Conservation (phyloP, 2,329 filamentous ascomycete species). For the Trichophyton mentagrophytes region DNA sequence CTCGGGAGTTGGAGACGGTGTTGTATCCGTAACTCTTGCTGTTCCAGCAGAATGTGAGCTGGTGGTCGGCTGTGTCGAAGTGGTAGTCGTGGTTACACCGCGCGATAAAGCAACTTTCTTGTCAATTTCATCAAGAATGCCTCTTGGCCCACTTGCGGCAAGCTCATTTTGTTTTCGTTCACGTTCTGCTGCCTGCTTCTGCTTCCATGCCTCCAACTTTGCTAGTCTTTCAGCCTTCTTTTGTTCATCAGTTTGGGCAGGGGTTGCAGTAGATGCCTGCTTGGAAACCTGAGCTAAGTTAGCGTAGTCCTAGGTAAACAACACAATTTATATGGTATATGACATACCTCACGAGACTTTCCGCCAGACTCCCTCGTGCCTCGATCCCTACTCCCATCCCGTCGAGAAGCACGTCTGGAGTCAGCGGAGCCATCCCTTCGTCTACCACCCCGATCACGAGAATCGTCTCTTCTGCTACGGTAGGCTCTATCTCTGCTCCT, state of each 20-base stretch:
- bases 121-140: conserved; percentile 60
- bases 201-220: conserved; percentile 83
- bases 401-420: conserved; percentile 52
- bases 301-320: conserved; percentile 11
- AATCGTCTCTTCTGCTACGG: conserved; percentile 60
- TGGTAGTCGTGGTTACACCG: not conserved
- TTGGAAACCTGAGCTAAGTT: conserved; percentile 40
- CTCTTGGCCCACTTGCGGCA: conserved; percentile 49
- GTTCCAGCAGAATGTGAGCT: conserved; percentile 84
- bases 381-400: conserved; percentile 51
- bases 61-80: conserved; percentile 43
- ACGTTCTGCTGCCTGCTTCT: conserved; percentile 64
- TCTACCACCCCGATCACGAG: conserved; percentile 51
- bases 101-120: conserved; percentile 43
- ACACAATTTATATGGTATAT: not conserved
- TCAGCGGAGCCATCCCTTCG: conserved; percentile 61
- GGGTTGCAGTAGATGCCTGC: conserved; percentile 28
- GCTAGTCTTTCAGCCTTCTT: conserved; percentile 70
- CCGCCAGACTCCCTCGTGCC: conserved; percentile 38
- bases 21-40: conserved; percentile 65
- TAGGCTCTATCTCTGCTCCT: conserved; percentile 58
- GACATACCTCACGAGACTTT: conserved; percentile 47
- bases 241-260: conserved; percentile 53
- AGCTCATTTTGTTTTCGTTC: conserved; percentile 59
- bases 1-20: conserved; percentile 44